Evolutionary conservation across 75 land plant genomes (phyloP).

Genomic region (Sequoiadendron giganteum): DNA sequence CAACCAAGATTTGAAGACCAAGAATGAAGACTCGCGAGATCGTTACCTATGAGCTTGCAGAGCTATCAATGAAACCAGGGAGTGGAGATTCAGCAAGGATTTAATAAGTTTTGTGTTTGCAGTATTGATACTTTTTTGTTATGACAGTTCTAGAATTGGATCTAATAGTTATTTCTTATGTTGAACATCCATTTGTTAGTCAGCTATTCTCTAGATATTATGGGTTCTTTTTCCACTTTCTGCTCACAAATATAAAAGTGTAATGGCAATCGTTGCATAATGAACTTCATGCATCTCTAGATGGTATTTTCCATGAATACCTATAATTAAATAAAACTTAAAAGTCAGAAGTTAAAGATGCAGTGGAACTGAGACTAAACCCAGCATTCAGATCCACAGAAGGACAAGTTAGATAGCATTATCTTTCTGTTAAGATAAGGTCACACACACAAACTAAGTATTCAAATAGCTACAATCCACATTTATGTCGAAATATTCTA

Average conservation of each 20-base stretch:
- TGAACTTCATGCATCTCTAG: too few species aligned
- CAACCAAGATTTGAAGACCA: neutral
- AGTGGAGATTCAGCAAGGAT: neutral
- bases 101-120: neutral
- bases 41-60: neutral
- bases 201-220: neutral
- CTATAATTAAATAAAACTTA: too few species aligned
- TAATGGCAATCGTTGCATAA: too few species aligned
- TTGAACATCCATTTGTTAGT: neutral
- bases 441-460: neutral
- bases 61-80: neutral
- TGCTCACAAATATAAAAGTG: neutral
- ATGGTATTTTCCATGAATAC: too few species aligned
- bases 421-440: neutral
- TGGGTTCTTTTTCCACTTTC: neutral
- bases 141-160: neutral
- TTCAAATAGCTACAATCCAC: neutral
- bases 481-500: neutral
- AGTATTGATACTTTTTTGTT: too few species aligned
- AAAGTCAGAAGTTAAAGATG: neutral
- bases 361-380: neutral
- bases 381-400: neutral
- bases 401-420: neutral
- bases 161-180: neutral
- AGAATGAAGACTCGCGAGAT: neutral